Base-by-base conservation (phyloP, 1,284 basidiomycete genomes). In the Pseudozyma tsukubaensis region DNA sequence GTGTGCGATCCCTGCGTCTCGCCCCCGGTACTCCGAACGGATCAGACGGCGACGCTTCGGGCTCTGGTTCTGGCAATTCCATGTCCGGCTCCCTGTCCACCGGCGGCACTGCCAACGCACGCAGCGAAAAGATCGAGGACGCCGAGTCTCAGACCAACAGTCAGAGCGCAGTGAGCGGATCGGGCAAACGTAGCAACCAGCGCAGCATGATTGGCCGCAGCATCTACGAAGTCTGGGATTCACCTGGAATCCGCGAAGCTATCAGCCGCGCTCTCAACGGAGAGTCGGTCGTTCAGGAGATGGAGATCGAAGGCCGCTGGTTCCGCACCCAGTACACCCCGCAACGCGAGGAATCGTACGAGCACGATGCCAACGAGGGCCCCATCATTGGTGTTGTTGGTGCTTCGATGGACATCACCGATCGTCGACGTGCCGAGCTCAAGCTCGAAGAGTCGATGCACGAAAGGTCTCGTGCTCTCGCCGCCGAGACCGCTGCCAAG, bases 401-500 rank as follows among this genome's bases (percentile, higher is more conserved):
- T 36, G 84, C 85, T n/a, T 83, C 80, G 16, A 77, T 83, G 72
- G 83, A 85, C 59, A 82, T 85, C 40, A 84, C 85, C 7, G 85
- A 84, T 51, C 74, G 83, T 16, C 78, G 81, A 47, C 70, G 71
- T 16, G 80, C 83, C 2, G 81, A 85, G 62, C 65, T 61, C 10
- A 78, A 76, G 44, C 75, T 85, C 34, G 76, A 79, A 45, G 69
- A 83, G 50, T 79, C 78, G 24, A 72, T 81, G 59, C 75, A 83
- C 51, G 83, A 85, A 75, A 74, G 79, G 36, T 76, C 80, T 14
- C 66, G 77, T 9, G 78, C 85, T 1, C 76, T 82, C 18, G 85
- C 84, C 3, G 80, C 82, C 16, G 85, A 85, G 59, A 80, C 79
- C 0, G 84, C 84, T 2, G 85, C 85, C 81, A 68, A 87, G 86